phyloP scores from a whole-genome alignment of 2,329 filamentous ascomycete species.

The Diaporthe australafricana region DNA sequence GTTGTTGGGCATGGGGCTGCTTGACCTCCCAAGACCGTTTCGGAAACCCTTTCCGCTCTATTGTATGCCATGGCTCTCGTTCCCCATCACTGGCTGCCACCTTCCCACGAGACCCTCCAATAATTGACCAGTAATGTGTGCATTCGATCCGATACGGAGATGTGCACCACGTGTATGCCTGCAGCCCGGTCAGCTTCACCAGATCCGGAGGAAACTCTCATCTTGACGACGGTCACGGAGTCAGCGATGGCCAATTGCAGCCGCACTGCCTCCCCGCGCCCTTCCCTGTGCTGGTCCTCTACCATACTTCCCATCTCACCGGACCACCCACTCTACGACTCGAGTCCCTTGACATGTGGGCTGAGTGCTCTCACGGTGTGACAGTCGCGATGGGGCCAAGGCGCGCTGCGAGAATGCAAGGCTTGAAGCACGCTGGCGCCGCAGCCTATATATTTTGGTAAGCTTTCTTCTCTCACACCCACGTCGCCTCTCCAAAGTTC shows the following conservation, averaged over 20 bases:
- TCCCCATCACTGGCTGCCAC: not conserved
- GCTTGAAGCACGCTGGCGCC: too few relatives aligned
- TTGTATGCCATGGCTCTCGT: not conserved
- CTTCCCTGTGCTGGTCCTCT: not conserved
- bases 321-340: not conserved
- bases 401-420: not conserved
- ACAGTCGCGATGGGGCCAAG: not conserved
- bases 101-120: not conserved
- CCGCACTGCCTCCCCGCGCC: not conserved
- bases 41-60: not conserved
- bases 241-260: conserved; percentile 9
- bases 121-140: not conserved
- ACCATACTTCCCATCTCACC: not conserved
- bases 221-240: not conserved
- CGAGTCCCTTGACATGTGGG: not conserved
- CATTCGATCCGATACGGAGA: not conserved
- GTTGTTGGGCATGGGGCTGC: not conserved
- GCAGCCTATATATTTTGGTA: not conserved
- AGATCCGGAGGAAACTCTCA: not conserved
- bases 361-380: not conserved
- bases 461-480: not conserved
- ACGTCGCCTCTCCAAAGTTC: too few relatives aligned
- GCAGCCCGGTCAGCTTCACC: not conserved
- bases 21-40: not conserved
- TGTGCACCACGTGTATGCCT: not conserved